These are phyloP conservation scores for Mycena belliarum DNA, from an alignment of 768 basidiomycete species.

Conservation along the genomic window DNA sequence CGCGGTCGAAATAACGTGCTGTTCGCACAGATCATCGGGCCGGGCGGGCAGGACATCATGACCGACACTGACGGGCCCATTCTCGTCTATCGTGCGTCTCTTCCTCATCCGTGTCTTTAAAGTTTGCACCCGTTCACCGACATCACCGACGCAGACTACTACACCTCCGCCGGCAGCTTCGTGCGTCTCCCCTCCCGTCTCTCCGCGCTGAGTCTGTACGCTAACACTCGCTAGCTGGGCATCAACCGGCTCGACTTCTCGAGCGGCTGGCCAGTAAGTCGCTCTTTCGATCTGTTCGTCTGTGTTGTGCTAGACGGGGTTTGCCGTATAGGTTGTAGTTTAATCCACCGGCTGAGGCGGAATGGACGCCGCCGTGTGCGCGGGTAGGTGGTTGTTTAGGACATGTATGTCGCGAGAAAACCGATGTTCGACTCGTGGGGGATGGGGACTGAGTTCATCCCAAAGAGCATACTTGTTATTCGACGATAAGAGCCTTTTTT, in stretches of 20 bases:
- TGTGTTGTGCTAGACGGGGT: background rate
- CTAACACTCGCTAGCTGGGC: conserved; percentile 32
- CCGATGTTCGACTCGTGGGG: too few species aligned
- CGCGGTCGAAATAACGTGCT: background rate
- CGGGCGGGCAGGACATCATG: conserved; percentile 56
- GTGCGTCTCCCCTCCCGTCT: conserved; percentile 29
- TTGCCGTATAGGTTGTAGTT: too few species aligned
- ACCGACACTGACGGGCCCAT: conserved; percentile 46
- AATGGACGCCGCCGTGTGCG: too few species aligned
- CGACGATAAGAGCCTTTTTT: too few species aligned
- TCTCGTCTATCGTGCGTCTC: conserved; percentile 50
- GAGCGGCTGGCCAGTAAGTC: conserved; percentile 49
- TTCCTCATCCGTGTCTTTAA: background rate
- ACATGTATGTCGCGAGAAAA: too few species aligned
- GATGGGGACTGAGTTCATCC: too few species aligned
- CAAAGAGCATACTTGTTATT: too few species aligned
- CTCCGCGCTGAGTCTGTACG: background rate
- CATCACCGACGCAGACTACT: conserved; percentile 40
- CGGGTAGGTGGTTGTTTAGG: too few species aligned
- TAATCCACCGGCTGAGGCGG: too few species aligned
- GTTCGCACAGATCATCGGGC: conserved; percentile 44
- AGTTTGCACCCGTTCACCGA: background rate
- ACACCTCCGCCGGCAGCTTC: conserved; percentile 46
- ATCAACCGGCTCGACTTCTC: conserved; percentile 52
- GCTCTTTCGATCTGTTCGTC: background rate